Percentiles rank a stretch among this genome's conserved stretches.
Conservation (phyloP, 2,329 filamentous ascomycete species). For the Colletotrichum truncatum region DNA sequence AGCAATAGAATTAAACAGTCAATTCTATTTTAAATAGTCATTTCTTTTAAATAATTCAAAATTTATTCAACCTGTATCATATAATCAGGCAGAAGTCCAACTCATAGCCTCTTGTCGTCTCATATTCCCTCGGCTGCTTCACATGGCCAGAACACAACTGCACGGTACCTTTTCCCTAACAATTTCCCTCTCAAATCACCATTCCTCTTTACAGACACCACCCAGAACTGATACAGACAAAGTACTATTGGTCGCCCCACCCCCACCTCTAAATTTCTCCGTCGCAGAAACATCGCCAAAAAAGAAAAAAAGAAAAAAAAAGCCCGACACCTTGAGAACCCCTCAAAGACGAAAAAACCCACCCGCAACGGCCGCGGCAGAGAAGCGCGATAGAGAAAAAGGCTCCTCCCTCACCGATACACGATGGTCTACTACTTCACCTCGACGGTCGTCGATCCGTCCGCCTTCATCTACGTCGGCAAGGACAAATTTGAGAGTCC, state of each 20-base stretch:
- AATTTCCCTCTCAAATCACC: neutral
- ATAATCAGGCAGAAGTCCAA: neutral
- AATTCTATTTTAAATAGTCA: no score
- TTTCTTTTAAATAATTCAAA: no score
- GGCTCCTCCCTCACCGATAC: neutral
- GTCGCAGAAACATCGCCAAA: neutral
- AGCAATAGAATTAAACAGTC: no score
- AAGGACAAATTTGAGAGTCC: slow-evolving; percentile 99
- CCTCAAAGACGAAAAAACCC: neutral
- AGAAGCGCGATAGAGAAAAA: neutral
- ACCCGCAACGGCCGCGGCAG: neutral
- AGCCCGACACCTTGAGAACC: neutral
- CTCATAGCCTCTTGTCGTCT: neutral
- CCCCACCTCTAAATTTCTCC: slow-evolving; percentile 31
- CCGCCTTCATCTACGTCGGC: slow-evolving; percentile 93
- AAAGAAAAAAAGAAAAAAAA: neutral
- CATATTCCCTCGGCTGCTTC: neutral
- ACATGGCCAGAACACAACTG: neutral
- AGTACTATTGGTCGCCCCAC: neutral
- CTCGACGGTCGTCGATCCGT: slow-evolving; percentile 81
- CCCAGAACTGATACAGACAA: neutral
- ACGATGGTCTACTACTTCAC: slow-evolving; percentile 96
- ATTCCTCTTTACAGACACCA: no score
- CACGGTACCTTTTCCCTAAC: neutral
- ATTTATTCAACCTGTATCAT: neutral